These are phyloP conservation scores for Castanopsis chinensis DNA, from an alignment of 306 rosid species.

Conservation along the genomic window DNA sequence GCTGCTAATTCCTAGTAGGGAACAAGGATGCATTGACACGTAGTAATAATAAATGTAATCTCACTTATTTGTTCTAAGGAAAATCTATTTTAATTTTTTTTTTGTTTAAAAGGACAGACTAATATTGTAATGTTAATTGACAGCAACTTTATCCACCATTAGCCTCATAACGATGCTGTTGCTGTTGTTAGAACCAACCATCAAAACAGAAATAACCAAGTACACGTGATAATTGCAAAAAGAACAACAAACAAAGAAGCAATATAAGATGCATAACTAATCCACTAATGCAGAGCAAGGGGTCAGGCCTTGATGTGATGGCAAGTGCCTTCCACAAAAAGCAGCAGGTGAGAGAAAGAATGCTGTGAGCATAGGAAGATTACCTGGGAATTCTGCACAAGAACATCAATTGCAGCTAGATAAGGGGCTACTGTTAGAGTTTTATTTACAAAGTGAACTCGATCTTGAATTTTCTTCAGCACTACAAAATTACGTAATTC, in stretches of 20 bases:
- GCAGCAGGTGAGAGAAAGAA: not conserved
- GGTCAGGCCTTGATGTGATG: not conserved
- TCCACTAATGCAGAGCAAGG: not conserved
- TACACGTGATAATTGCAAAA: not conserved
- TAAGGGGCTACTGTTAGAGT: conserved; percentile 91
- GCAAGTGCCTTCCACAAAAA: too few species aligned
- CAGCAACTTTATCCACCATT: not conserved
- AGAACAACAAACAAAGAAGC: not conserved
- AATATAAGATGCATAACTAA: not conserved
- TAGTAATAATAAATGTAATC: not conserved
- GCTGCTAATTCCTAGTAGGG: too few species aligned
- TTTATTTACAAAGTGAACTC: conserved; percentile 89
- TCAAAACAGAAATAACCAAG: not conserved
- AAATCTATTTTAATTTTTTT: not conserved
- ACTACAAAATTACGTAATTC: conserved; percentile 68
- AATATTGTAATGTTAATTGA: not conserved
- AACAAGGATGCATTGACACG: too few species aligned
- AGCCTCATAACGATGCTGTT: not conserved
- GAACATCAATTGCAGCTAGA: conserved; percentile 88
- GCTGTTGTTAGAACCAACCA: not conserved
- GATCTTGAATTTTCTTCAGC: conserved; percentile 74
- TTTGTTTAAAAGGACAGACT: not conserved
- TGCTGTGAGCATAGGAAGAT: not conserved
- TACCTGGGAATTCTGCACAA: conserved; percentile 99
- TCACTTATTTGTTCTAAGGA: not conserved